Evolutionary conservation across 495 filamentous ascomycete genomes (phyloP).

Genomic region (Diplogelasinospora grovesii): DNA sequence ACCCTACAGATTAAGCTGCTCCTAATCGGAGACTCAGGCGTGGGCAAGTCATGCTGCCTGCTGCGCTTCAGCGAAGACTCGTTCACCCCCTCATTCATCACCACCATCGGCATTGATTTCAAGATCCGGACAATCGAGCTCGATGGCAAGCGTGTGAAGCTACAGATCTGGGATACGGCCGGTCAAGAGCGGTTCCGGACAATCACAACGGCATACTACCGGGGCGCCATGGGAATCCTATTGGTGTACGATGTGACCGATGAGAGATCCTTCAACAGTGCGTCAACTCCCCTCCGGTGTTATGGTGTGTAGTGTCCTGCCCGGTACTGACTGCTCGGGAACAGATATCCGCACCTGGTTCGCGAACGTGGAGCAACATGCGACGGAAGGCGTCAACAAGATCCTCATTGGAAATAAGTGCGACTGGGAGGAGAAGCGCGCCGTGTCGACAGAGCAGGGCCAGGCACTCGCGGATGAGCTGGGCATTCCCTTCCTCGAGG

Average conservation of each 20-base stretch:
- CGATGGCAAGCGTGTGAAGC: conserved; percentile 94
- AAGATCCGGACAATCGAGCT: conserved; percentile 98
- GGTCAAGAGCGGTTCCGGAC: conserved; percentile 97
- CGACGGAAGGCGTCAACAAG: conserved; percentile 98
- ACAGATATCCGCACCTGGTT: conserved; percentile 99
- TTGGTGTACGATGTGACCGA: conserved; percentile 98
- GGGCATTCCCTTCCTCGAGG: conserved; percentile 96
- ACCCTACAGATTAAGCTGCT: conserved; percentile 98
- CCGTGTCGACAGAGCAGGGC: conserved; percentile 85
- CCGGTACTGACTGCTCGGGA: background rate
- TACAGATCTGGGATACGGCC: conserved; percentile 99
- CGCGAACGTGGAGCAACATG: conserved; percentile 97
- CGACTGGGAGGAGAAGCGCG: conserved; percentile 99
- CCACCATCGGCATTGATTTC: conserved; percentile 99
- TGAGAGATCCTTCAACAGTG: conserved; percentile 95
- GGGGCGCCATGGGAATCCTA: conserved; percentile 96
- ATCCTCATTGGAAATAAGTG: conserved; percentile 99
- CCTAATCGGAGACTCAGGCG: conserved; percentile 95
- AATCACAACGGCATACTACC: conserved; percentile 97
- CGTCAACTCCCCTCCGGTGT: conserved; percentile 28
- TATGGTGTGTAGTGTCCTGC: background rate
- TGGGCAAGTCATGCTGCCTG: conserved; percentile 97
- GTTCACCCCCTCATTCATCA: conserved; percentile 98
- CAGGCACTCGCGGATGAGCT: conserved; percentile 93
- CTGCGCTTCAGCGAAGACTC: conserved; percentile 98